Evolutionary conservation across 495 filamentous ascomycete genomes (phyloP), one percentile per base, ranked within the genome.

Genomic region (Hyaloscypha hepaticicola): DNA sequence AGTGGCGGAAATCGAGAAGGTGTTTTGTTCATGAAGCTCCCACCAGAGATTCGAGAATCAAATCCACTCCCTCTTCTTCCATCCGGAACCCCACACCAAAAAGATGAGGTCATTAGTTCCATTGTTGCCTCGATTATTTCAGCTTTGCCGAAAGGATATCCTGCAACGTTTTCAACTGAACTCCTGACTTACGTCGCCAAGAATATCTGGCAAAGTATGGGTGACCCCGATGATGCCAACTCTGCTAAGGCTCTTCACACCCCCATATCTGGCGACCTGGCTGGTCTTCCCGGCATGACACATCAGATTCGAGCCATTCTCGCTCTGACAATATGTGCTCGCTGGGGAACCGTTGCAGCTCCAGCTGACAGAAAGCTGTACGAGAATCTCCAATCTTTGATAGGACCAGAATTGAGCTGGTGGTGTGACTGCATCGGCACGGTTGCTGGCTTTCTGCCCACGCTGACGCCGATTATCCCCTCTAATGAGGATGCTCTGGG

Each of bases 1-100:
- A 87, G 91, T 68, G 93, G 82, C 12, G 93, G 93, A 11, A 91
- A 96, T 52, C 83, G 93, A 27, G 93, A 97, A 74, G 93, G 93
- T 0, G 83, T 87, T 1, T 74, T 96, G 27, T 92, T 88, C 75
- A 81, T 87, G 73, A 86, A 81, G 60, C 80, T 96, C 19, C 80
- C 85, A 0, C 63, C 74, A 7, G 69, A 76, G 3, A 73, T 90
- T 19, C 84, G 88, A 57, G 80, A 85, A 38, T 80, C 83, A 70
- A 78, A 88, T 72, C 91, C 93, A 1, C 71, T 96, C 16, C 70
- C 84, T 2, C 73, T 76, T 1, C 76, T 81, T 0, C 83, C 78
- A 59, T 83, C 83, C 5, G 76, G 77, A 21, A 66, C 70, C 2
- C 81, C 77, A 6, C 71, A 78, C 0, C 59, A 73, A 4, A 71